phyloP scores from a whole-genome alignment of 2,329 filamentous ascomycete genomes.

The Aspergillus uvarum region DNA sequence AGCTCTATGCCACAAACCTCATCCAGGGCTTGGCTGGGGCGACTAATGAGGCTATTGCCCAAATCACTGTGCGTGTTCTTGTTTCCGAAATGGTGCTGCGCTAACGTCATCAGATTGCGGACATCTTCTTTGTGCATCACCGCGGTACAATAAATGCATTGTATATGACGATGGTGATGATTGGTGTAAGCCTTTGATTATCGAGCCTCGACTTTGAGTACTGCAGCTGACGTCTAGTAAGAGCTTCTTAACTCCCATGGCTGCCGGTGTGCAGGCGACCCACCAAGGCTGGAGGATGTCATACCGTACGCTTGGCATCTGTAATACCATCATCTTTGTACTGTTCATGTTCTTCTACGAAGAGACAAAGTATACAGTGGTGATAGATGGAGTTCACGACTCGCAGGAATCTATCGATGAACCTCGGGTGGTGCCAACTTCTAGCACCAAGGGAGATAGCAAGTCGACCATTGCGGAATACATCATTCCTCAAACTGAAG shows the following conservation, averaged over 20 bases:
- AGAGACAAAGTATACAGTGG: conserved; percentile 35
- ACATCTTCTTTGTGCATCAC: conserved; percentile 53
- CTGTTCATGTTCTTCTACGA: conserved; percentile 39
- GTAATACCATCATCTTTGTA: conserved; percentile 28
- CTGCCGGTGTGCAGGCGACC: conserved; percentile 34
- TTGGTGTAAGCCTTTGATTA: conserved; percentile 36
- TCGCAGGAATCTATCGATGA: not conserved
- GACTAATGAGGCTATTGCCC: conserved; percentile 42
- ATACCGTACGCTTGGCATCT: conserved; percentile 37
- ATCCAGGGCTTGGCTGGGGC: conserved; percentile 42
- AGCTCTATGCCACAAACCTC: conserved; percentile 48
- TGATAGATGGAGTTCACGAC: conserved; percentile 17
- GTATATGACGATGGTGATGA: conserved; percentile 46
- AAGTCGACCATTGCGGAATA: conserved; percentile 9
- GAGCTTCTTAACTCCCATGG: conserved; percentile 37
- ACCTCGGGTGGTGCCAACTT: not conserved
- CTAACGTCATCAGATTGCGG: conserved; percentile 36
- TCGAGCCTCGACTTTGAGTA: conserved; percentile 8
- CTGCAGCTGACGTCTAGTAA: not conserved
- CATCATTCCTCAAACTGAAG: conserved; percentile 11
- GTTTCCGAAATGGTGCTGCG: not conserved
- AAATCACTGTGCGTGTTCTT: conserved; percentile 41
- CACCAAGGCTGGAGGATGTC: conserved; percentile 38
- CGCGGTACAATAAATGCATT: conserved; percentile 52
- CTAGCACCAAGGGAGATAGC: not conserved